Evolutionary conservation across 208 protist species (phyloP).

Genomic region (Entamoeba dispar): DNA sequence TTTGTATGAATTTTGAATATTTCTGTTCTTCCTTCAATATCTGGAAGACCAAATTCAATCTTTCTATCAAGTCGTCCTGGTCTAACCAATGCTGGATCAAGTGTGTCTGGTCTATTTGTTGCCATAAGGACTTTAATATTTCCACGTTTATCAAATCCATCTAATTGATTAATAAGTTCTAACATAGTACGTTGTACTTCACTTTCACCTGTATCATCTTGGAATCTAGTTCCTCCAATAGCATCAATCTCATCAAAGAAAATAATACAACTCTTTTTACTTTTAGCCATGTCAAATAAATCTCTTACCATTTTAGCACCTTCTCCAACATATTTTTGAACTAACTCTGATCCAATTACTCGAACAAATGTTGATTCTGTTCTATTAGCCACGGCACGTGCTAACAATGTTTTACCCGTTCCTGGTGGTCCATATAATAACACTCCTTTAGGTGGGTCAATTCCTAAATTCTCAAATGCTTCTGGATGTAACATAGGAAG

Average conservation of each 20-base stretch:
- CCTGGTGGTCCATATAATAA: conserved; percentile 54
- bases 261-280: conserved; percentile 95
- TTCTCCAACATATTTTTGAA: conserved; percentile 95
- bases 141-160: conserved; percentile 84
- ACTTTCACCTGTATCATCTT: conserved; percentile 68
- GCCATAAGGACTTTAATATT: conserved; percentile 99
- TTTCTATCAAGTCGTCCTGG: conserved; percentile 95
- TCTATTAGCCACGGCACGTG: conserved; percentile 93
- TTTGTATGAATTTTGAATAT: conserved; percentile 95
- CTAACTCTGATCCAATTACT: conserved; percentile 96
- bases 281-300: conserved; percentile 88
- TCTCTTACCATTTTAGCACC: conserved; percentile 96
- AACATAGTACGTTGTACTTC: conserved; percentile 97
- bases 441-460: conserved; percentile 97
- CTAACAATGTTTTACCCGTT: conserved; percentile 94
- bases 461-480: conserved; percentile 87
- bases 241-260: conserved; percentile 99
- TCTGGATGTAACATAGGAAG: conserved; percentile 95
- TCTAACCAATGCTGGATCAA: conserved; percentile 94
- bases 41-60: conserved; percentile 89
- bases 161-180: conserved; percentile 98
- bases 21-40: conserved; percentile 80
- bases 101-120: conserved; percentile 93
- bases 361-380: conserved; percentile 98
- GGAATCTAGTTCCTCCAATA: conserved; percentile 67